Conservation (phyloP, 441 rosid genomes). For the Adansonia rubrostipa region DNA sequence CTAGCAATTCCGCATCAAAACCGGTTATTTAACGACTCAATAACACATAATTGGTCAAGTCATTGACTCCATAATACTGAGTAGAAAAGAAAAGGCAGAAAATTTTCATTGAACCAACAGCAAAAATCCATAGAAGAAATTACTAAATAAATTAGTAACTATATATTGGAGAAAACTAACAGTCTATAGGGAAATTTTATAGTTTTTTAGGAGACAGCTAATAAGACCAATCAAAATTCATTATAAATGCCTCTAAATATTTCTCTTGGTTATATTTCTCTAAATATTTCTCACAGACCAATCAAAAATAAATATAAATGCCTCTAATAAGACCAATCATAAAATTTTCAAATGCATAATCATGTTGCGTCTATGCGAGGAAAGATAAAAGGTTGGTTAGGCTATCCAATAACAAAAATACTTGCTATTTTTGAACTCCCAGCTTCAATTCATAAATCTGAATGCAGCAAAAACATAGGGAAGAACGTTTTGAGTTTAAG, state of each 20-base stretch:
- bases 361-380: not conserved
- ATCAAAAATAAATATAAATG: not conserved
- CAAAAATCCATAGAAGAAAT: too few species aligned
- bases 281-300: too few species aligned
- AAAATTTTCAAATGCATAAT: not conserved
- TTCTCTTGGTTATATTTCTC: not conserved
- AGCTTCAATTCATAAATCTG: slow-evolving; percentile 5
- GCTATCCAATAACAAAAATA: slow-evolving; percentile 13
- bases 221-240: slow-evolving; percentile 14
- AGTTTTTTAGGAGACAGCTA: not conserved
- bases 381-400: not conserved
- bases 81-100: too few species aligned
- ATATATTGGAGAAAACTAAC: too few species aligned
- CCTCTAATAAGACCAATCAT: not conserved
- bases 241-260: not conserved
- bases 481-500: not conserved
- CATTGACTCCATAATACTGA: too few species aligned
- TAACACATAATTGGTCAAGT: too few species aligned
- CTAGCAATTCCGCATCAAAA: too few species aligned
- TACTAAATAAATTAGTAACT: too few species aligned
- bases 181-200: not conserved
- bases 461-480: slow-evolving; percentile 6
- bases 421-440: not conserved
- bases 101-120: too few species aligned
- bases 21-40: too few species aligned